Evolutionary conservation across 108 stramenopile species (phyloP).

Genomic region (Nitzschia putrida): DNA sequence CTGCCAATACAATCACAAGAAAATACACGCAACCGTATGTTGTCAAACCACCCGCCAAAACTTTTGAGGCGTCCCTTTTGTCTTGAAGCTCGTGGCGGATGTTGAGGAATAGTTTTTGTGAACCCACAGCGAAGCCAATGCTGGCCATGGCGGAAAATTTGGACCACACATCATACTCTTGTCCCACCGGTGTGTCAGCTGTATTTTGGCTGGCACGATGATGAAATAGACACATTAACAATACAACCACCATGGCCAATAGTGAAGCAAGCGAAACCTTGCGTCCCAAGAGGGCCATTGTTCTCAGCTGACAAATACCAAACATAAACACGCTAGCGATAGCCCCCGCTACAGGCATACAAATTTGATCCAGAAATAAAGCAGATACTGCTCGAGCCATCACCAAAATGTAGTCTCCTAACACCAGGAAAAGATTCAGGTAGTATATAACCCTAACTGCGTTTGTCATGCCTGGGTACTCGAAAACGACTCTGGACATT

Average conservation of each 20-base stretch:
- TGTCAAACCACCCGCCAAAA: conserved; percentile 32
- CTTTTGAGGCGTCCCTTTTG: conserved; percentile 51
- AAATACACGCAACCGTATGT: conserved; percentile 53
- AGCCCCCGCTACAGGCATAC: conserved; percentile 53
- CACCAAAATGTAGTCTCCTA: conserved; percentile 58
- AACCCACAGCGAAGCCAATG: conserved; percentile 63
- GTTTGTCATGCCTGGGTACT: conserved; percentile 1
- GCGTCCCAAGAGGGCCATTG: conserved; percentile 63
- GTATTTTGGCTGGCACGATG: conserved; percentile 14
- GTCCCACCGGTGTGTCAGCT: background rate
- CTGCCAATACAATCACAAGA: conserved; percentile 49
- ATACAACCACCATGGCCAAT: conserved; percentile 51
- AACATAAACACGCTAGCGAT: conserved; percentile 62
- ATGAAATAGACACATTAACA: conserved; percentile 55
- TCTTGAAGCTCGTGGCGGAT: conserved; percentile 58
- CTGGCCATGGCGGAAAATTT: conserved; percentile 54
- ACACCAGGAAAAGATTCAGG: conserved; percentile 56
- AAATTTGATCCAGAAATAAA: conserved; percentile 52
- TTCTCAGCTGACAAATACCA: conserved; percentile 57
- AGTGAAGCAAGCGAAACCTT: conserved; percentile 46
- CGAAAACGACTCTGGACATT: conserved; percentile 48
- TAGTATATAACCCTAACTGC: conserved; percentile 55
- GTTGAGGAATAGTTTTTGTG: conserved; percentile 69
- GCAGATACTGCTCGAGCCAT: conserved; percentile 58
- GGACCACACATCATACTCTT: conserved; percentile 24